phyloP scores from a whole-genome alignment of 1,139 yeast genomes.

The Diutina siamensis region DNA sequence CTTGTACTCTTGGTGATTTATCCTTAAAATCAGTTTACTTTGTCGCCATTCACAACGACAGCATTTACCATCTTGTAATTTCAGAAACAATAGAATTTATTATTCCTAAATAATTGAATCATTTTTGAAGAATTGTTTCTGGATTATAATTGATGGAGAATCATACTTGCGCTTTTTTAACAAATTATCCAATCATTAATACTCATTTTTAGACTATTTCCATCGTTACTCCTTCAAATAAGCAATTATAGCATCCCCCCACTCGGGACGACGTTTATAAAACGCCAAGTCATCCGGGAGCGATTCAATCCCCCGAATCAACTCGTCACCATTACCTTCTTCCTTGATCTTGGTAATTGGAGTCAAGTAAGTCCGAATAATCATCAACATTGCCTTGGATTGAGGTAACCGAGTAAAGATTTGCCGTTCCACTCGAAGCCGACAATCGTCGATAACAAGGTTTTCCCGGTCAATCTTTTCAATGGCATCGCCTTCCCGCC shows the following conservation, averaged over 20 bases:
- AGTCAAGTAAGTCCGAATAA: constrained; percentile 30
- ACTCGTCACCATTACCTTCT: constrained; percentile 29
- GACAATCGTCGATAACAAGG: constrained; percentile 25
- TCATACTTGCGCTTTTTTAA: no score
- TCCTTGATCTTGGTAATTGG: constrained; percentile 23
- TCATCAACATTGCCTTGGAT: constrained; percentile 28
- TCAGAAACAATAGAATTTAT: no score
- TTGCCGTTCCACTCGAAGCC: constrained; percentile 32
- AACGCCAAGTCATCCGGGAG: constrained; percentile 47
- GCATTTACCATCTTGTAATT: no score
- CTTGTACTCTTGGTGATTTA: no score
- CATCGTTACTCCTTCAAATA: constrained; percentile 17
- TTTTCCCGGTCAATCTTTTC: constrained; percentile 16
- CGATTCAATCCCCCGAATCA: constrained; percentile 46
- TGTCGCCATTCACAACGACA: no score
- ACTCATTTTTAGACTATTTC: not conserved
- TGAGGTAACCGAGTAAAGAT: constrained; percentile 27
- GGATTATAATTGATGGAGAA: no score
- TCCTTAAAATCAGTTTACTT: no score
- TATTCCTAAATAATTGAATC: no score
- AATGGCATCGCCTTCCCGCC: constrained; percentile 19
- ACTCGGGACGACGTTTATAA: constrained; percentile 46
- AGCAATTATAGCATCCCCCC: constrained; percentile 55
- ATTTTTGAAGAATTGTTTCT: no score
- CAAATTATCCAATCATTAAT: no score